Base-by-base conservation (phyloP, 75 land plant species). In the Larix kaempferi region DNA sequence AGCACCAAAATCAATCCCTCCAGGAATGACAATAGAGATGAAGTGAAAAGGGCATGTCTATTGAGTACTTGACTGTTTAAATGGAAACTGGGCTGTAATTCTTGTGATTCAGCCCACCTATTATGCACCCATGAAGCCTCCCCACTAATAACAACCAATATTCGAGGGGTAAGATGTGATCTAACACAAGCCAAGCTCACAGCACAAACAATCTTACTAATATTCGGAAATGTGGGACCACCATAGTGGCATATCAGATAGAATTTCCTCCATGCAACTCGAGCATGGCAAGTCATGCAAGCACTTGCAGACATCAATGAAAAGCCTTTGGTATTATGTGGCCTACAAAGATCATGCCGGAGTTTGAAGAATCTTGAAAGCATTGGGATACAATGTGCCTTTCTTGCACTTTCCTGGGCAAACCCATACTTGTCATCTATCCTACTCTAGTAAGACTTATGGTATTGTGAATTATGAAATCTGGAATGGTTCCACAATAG, bases 121-220 rank as follows among this genome's bases (percentile, higher is more conserved):
- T 63, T 84, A 29, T 81, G 80, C 19, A 83, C 79, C 78, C 33
- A 78, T 75, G 86, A 81, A 25, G 81, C 15, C 55, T 89, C 73
- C 71, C 96, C 94, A 81, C 81, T 74, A 54, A 83, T 72, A 37
- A 91, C 71, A 19, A 85, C 94, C 78, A 91, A 49, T 4, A 93
- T 57, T 21, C 89, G 84, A 37, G 91, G 88, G 79, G 86, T 59
- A 21, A 90, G 44, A 23, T 86, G 85, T 25, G 84, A 84, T 55
- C 94, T 86, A 22, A 77, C 74, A 71, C 77, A 77, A 15, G 93
- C 87, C 78, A 93, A 80, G 75, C 86, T 91, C 27, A 84, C 75
- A 54, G 90, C 91, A 71, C 89, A 76, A 27, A 88, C 91, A 76
- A 89, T 77, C 81, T 71, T 84, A 29, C 33, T 0, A 29, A 29